Conservation (phyloP, 257 asterid species). For the Voacanga thouarsii region DNA sequence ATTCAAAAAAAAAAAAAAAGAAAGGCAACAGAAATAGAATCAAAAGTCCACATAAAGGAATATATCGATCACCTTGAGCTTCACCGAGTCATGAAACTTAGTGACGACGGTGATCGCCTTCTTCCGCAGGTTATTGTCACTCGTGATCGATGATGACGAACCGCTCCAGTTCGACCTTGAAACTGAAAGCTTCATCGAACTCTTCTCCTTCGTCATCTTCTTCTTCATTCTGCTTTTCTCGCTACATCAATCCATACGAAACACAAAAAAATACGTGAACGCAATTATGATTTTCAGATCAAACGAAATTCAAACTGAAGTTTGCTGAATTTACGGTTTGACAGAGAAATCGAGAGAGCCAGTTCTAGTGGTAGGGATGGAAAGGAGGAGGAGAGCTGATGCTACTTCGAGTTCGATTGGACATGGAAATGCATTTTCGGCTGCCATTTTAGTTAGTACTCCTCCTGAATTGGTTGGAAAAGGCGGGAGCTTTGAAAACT, state of each 20-base stretch:
- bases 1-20: too few species aligned
- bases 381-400: conserved; percentile 81
- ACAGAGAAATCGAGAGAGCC: conserved; percentile 7
- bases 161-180: conserved; percentile 13
- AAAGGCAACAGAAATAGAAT: neutral
- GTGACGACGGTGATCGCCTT: conserved; percentile 11
- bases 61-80: conserved; percentile 17
- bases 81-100: conserved; percentile 16
- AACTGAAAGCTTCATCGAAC: conserved; percentile 1
- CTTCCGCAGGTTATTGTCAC: neutral
- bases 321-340: neutral
- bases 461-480: conserved; percentile 12
- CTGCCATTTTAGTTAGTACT: conserved; percentile 32
- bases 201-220: conserved; percentile 2
- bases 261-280: neutral
- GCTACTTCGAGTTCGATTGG: conserved; percentile 62
- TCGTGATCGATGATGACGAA: conserved; percentile 16
- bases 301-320: neutral
- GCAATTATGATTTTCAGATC: neutral
- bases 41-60: neutral
- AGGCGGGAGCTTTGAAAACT: conserved; percentile 55
- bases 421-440: conserved; percentile 55
- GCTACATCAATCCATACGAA: conserved; percentile 1
- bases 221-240: conserved; percentile 8
- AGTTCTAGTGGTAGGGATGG: conserved; percentile 31